Base-by-base conservation (phyloP, 768 basidiomycete species). In the Xanthoconium purpureum region DNA sequence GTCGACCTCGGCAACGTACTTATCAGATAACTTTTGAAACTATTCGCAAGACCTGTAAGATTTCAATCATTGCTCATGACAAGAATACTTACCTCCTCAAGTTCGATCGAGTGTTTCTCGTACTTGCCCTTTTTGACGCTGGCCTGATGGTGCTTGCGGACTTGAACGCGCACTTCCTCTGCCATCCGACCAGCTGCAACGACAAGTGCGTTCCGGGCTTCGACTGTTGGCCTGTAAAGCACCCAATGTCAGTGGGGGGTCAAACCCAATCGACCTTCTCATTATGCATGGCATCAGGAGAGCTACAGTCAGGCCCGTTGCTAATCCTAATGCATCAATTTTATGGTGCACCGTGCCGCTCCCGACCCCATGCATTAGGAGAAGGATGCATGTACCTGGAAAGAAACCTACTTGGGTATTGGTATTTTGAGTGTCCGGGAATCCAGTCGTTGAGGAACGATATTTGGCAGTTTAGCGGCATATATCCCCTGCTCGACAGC, bases 21-120 rank as follows among this genome's bases (percentile, higher is more conserved):
- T 80, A 59, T 91, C 85, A 0, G 78, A 76, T 13, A 93, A 73
- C 61, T 85, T 88, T 66, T 91, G 88, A 68, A 92, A 89, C 91
- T 93, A 54, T 18, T 39, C 3, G 3, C 36, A 48, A 54, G 24
- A 14, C 18, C 58, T 17, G 18, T 61, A 51, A 28, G 32, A 54
- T 37, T 15, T 10, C 24, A 44, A 24, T 24, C 33, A 32, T 12
- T 18, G 13, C 6, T 42, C 38, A 50, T 5, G 30, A 24, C 13
- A 1, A 37, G n/a, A 1, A 3, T 2, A 33, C 51, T 30, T 15
- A 53, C 91, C 75, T 88, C 87, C 38, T 88, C 82, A n/a, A 84
- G 50, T 57, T 89, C 89, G 10, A 84, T 63, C 0, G 87, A 85
- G 61, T 80, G 85, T 62, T 89, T 91, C 52, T 76, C 79, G 60